Evolutionary conservation across 345 rosid genomes (phyloP), one percentile per base, ranked within the genome.

Genomic region (Eucalyptus regnans): DNA sequence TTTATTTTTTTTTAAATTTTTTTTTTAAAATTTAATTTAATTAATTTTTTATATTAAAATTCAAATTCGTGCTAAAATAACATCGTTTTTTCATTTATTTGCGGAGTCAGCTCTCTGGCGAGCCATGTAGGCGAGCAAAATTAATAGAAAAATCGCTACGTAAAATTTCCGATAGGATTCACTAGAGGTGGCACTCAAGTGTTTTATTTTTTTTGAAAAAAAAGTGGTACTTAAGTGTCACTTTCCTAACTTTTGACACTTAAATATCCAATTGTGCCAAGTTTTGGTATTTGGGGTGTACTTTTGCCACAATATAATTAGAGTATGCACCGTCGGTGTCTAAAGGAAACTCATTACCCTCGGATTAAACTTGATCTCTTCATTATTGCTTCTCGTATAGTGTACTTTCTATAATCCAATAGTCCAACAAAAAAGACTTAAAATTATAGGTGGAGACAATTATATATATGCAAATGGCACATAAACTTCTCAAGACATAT

Each of bases 101-200:
- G 0, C 0, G 0, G 1, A 18, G 56, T 52, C 0, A 3, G 2
- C 23, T 52, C 4, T 52, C 1, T 3, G 0, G 1, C 1, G 2
- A 18, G 23, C 8, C 1, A 52, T 0, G 0, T 7, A 52, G 4
- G 2, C 0, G 2, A 52, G 9, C 23, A 52, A 52, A 52, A 18
- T 52, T 52, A 52, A 52, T 52, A 7, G 18, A 33, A 18, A 52
- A 52, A 7, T 18, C 18, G 23, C 0, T 4, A 52, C 2, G 0
- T 18, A 18, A 52, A 52, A 52, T 52, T 52, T 18, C 4, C 0
- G 0, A 0, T 52, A 52, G 2, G 1, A 0, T 18, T 18, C 3
- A 18, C 0, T 0, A 0, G 1, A 52, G 4, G 22, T 52, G 23
- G 2, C 10, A 52, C 4, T 3, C 0, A 7, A 52, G 2, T 52